Base-by-base conservation (phyloP, 352 stramenopile species). In the Pythium apleroticum region DNA sequence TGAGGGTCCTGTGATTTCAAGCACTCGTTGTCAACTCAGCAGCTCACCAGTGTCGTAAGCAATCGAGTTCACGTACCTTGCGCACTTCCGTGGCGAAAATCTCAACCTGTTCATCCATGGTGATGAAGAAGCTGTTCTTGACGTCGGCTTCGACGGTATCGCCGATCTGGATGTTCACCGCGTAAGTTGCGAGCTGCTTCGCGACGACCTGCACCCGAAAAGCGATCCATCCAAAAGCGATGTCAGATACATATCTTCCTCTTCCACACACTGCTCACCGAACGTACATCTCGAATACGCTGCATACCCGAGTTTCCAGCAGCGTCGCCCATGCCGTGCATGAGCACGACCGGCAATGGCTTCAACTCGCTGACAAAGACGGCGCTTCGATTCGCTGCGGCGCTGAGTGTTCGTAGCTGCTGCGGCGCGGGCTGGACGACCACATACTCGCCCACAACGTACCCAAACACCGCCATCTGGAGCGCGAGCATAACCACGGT, bases 261-360 rank as follows among this genome's bases (percentile, higher is more conserved):
- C 22, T 57, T 17, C 20, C 20, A 25, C 20, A 49, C n/a, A 46
- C 30, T 27, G 31, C 8, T 15, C 11, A 27, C 5, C 4, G 2
- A 10, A 53, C 67, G 11, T 71, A 93, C 86, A 63, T 90, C 84
- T 43, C 87, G 81, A 46, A 98, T 93, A 8, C 68, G 65, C 55
- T 75, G 58, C 90, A 98, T 98, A 20, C 93, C 95, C 17, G 74
- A 59, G 66, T 98, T 97, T 8, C 86, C 88, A 41, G 90, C 97
- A 14, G 86, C 90, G 59, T 98, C 95, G n/a, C 92, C 95, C 92
- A 98, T 98, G 14, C 95, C 95, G 65, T 98, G 93, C 71, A 97
- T 96, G 27, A 96, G 50, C 17, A 97, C 84, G 2, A 96, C 77
- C 2, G 90, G 90, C 41, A 82, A 58, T n/a, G 60, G 52, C 19